Evolutionary conservation across 2,329 filamentous ascomycete genomes (phyloP).

Genomic region (Penicillium sp.): DNA sequence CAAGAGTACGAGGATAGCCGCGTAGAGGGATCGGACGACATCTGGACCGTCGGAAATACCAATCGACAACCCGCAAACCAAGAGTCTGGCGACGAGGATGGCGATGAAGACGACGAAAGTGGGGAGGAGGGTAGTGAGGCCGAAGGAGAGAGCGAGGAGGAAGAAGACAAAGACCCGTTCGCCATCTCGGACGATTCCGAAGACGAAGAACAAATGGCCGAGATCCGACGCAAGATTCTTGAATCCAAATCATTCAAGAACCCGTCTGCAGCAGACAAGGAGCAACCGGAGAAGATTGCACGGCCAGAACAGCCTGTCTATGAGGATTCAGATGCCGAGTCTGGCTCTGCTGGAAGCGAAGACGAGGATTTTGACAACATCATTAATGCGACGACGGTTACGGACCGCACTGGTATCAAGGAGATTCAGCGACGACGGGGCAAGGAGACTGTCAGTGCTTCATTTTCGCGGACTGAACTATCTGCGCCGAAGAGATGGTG

Average conservation of each 20-base stretch:
- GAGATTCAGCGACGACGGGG: slow-evolving; percentile 64
- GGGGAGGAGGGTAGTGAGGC: slow-evolving; percentile 56
- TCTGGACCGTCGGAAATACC: slow-evolving; percentile 89
- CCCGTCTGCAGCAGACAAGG: slow-evolving; percentile 55
- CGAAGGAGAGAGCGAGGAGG: slow-evolving; percentile 51
- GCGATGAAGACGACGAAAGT: slow-evolving; percentile 46
- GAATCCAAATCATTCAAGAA: slow-evolving; percentile 87
- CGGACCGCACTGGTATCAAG: slow-evolving; percentile 78
- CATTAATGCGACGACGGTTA: slow-evolving; percentile 87
- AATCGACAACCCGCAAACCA: slow-evolving; percentile 66
- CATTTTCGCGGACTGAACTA: slow-evolving; percentile 57
- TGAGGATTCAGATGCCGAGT: slow-evolving; percentile 70
- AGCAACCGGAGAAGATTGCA: slow-evolving; percentile 66
- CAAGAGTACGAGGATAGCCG: slow-evolving; percentile 84
- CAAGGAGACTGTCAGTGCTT: slow-evolving; percentile 56
- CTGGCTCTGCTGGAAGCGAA: slow-evolving; percentile 70
- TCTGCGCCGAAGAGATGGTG: slow-evolving; percentile 57
- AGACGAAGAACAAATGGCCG: slow-evolving; percentile 90
- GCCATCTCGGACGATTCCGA: slow-evolving; percentile 79
- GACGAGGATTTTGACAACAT: slow-evolving; percentile 89
- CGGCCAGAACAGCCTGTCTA: slow-evolving; percentile 57
- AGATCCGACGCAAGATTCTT: slow-evolving; percentile 86
- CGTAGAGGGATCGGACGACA: slow-evolving; percentile 67
- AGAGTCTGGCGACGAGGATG: slow-evolving; percentile 62
- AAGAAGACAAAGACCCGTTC: slow-evolving; percentile 68